Conservation (phyloP, 768 basidiomycete genomes). For the Russula virescens region DNA sequence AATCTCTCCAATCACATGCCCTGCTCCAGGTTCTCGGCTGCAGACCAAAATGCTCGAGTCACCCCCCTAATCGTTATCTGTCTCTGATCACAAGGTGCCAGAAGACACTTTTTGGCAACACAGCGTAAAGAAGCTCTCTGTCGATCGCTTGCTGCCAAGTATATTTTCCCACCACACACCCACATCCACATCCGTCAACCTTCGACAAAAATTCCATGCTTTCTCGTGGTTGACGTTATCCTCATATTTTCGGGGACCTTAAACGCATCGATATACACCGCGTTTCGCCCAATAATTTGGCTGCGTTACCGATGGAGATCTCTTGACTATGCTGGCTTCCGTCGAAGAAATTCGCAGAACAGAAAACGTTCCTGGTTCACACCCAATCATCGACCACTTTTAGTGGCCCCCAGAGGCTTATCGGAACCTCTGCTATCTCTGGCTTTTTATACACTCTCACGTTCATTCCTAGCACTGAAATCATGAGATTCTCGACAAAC, state of each 20-base stretch:
- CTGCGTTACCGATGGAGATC: conserved; percentile 1
- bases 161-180: not conserved
- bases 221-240: not conserved
- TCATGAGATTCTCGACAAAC: not conserved
- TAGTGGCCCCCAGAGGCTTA: not conserved
- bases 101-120: not conserved
- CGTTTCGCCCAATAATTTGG: not conserved
- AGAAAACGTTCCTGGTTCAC: not conserved
- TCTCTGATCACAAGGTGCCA: not conserved
- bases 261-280: not conserved
- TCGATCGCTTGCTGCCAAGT: too few relatives aligned
- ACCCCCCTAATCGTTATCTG: not conserved
- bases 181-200: not conserved
- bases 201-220: not conserved
- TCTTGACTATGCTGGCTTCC: not conserved
- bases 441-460: not conserved
- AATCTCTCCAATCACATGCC: not conserved
- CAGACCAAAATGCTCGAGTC: not conserved
- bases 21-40: conserved; percentile 14
- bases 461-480: not conserved
- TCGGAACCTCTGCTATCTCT: conserved; percentile 1
- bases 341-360: not conserved
- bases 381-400: not conserved
- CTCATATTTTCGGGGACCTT: not conserved
- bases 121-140: not conserved